These are phyloP conservation scores for Malassezia furfur DNA, from an alignment of 1,284 basidiomycete genomes.

Conservation along the genomic window DNA sequence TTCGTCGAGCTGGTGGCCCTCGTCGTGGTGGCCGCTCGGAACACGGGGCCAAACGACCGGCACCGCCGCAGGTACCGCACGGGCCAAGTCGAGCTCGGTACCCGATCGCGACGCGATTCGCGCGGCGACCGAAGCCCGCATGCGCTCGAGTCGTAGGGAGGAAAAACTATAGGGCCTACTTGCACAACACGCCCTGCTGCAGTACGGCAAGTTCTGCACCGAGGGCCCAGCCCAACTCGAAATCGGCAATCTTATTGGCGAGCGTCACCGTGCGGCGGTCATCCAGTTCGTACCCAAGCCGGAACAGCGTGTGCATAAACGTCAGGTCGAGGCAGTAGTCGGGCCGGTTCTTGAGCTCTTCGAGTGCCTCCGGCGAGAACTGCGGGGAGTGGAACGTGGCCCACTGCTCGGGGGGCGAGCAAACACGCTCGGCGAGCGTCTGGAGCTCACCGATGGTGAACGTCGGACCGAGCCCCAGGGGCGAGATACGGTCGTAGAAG, in stretches of 20 bases:
- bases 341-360: constrained; percentile 69
- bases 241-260: constrained; percentile 72
- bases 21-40: background rate
- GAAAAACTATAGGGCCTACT: constrained; percentile 5
- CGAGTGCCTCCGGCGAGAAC: constrained; percentile 54
- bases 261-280: constrained; percentile 56
- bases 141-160: background rate
- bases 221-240: constrained; percentile 89
- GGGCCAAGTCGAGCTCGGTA: background rate
- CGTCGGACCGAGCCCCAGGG: constrained; percentile 57
- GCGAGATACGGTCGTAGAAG: constrained; percentile 87
- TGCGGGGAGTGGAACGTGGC: constrained; percentile 16
- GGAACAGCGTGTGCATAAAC: constrained; percentile 80
- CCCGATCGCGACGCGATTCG: constrained; percentile 8
- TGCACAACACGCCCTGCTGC: constrained; percentile 33
- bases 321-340: constrained; percentile 93
- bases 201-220: constrained; percentile 55
- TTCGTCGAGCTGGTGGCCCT: background rate
- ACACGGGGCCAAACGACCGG: too few relatives aligned
- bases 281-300: constrained; percentile 53
- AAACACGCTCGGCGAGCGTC: constrained; percentile 34
- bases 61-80: background rate
- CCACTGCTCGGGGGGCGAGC: constrained; percentile 19
- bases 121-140: constrained; percentile 14
- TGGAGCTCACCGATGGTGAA: constrained; percentile 34